Conservation (phyloP, 441 rosid species). For the Iberis amara region DNA sequence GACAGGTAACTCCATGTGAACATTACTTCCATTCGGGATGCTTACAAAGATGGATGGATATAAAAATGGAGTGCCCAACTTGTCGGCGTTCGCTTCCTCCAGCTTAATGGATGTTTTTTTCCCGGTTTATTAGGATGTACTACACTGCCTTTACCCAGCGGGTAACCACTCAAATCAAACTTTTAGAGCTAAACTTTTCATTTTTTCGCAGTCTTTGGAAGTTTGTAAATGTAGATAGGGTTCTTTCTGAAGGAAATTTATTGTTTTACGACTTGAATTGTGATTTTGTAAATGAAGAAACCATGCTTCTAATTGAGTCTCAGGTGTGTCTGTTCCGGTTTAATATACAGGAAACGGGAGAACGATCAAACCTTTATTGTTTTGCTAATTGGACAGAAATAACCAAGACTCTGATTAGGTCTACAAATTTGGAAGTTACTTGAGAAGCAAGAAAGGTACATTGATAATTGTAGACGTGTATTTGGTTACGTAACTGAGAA, state of each 20-base stretch:
- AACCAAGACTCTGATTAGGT: no score
- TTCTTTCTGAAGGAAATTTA: neutral
- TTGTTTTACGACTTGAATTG: no score
- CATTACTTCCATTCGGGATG: slow-evolving; percentile 95
- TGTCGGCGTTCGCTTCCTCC: slow-evolving; percentile 92
- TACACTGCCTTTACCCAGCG: slow-evolving; percentile 15
- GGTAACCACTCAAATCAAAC: slow-evolving; percentile 20
- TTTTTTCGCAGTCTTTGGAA: neutral
- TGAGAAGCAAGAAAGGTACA: no score
- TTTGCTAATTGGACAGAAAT: no score
- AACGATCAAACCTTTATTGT: no score
- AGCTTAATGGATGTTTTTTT: slow-evolving; percentile 34
- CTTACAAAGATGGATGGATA: slow-evolving; percentile 98
- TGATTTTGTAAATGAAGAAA: no score
- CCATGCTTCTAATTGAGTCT: no score
- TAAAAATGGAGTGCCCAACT: slow-evolving; percentile 99
- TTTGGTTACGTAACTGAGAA: no score
- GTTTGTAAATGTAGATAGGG: slow-evolving; percentile 1
- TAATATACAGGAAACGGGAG: no score
- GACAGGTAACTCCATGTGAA: slow-evolving; percentile 91
- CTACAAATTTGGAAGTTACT: no score
- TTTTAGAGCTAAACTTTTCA: neutral
- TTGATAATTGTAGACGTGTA: no score
- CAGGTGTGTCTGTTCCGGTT: no score
- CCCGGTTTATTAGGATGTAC: slow-evolving; percentile 24